A percentile compares a stretch with the other conserved stretches of the same genome.
These are phyloP conservation scores for Styphnolobium japonicum DNA, from an alignment of 306 rosid species.

Conservation along the genomic window DNA sequence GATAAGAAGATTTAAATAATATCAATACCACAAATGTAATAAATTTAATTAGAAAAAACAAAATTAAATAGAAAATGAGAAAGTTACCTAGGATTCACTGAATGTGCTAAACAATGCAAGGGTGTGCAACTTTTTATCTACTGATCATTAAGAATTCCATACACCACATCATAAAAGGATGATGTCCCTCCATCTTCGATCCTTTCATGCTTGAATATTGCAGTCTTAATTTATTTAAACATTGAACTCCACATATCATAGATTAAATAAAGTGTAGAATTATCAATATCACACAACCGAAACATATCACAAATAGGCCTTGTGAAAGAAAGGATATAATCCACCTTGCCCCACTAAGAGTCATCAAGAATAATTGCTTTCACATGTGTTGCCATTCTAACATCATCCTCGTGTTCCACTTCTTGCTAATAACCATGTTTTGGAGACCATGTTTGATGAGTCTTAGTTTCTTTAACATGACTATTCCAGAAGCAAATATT, in stretches of 20 bases:
- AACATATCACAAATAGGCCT: neutral
- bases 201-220: neutral
- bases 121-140: neutral
- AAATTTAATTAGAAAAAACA: neutral
- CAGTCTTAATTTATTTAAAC: neutral
- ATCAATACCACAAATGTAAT: neutral
- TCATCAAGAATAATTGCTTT: neutral
- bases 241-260: slow-evolving; percentile 5
- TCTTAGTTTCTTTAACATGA: too few relatives aligned
- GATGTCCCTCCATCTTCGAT: neutral
- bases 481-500: neutral
- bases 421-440: too few relatives aligned
- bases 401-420: neutral
- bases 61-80: neutral
- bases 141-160: neutral
- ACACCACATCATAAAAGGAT: neutral
- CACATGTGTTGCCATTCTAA: neutral
- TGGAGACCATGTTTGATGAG: neutral
- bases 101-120: neutral
- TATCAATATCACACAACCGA: neutral
- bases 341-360: neutral
- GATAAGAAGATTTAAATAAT: neutral
- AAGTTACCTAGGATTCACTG: neutral
- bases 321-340: neutral
- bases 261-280: neutral